phyloP scores from a whole-genome alignment of 1,139 yeast genomes.

The Saccharomyces pastorianus region DNA sequence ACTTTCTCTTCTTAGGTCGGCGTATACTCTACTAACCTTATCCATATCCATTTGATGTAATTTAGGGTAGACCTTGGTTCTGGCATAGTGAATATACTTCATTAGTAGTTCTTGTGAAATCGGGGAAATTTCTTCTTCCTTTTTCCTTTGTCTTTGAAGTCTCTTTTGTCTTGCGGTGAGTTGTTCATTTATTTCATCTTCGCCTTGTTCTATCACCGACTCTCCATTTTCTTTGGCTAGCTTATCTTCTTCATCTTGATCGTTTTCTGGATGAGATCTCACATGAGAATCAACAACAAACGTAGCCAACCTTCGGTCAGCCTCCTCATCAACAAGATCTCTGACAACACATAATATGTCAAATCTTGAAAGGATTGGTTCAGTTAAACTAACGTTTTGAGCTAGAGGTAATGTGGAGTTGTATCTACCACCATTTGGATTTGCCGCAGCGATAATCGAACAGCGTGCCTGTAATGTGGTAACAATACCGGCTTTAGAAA shows the following conservation, averaged over 20 bases:
- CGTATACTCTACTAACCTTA: conserved; percentile 84
- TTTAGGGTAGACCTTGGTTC: conserved; percentile 72
- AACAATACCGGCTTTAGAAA: conserved; percentile 97
- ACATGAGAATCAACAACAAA: conserved; percentile 89
- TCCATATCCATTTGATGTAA: conserved; percentile 90
- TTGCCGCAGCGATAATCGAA: conserved; percentile 95
- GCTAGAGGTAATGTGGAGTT: conserved; percentile 85
- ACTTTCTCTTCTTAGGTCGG: conserved; percentile 87
- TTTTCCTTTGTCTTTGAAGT: conserved; percentile 41
- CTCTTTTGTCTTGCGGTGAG: conserved; percentile 40
- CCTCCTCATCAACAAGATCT: conserved; percentile 83
- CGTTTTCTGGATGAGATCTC: conserved; percentile 72
- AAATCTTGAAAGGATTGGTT: conserved; percentile 93
- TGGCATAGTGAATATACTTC: conserved; percentile 85
- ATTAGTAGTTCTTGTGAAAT: conserved; percentile 75
- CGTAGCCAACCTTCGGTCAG: conserved; percentile 78
- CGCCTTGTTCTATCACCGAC: conserved; percentile 33
- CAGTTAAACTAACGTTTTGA: conserved; percentile 89
- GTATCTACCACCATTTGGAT: conserved; percentile 92
- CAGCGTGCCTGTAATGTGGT: conserved; percentile 94
- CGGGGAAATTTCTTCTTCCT: conserved; percentile 70
- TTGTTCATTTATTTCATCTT: conserved; percentile 25
- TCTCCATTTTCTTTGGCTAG: conserved; percentile 23
- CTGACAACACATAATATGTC: conserved; percentile 92
- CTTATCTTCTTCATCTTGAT: conserved; percentile 29